Conservation (phyloP, 106 monocot genomes). For the Hemerocallis citrina region DNA sequence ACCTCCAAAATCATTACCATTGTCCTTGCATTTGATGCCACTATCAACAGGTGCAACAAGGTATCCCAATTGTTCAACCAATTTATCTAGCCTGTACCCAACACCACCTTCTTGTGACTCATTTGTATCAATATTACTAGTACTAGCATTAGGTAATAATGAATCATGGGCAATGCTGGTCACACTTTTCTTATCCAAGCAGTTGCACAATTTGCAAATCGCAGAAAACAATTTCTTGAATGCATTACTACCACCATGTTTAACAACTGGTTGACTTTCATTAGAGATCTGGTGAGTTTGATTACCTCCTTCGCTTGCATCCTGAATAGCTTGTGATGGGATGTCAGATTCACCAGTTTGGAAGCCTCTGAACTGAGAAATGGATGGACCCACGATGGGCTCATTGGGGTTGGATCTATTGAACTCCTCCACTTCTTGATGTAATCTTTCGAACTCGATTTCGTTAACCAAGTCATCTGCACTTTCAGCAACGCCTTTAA, state of each 20-base stretch:
- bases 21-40: background rate
- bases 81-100: too few relatives aligned
- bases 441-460: background rate
- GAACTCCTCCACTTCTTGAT: background rate
- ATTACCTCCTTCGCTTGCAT: background rate
- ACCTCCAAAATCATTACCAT: background rate
- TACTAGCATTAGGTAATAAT: too few relatives aligned
- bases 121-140: too few relatives aligned
- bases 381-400: background rate
- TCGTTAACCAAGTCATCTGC: conserved; percentile 1
- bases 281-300: background rate
- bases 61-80: too few relatives aligned
- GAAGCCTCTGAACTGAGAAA: background rate
- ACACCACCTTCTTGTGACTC: too few relatives aligned
- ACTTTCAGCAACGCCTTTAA: background rate
- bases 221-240: background rate
- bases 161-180: background rate
- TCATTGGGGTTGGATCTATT: background rate
- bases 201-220: background rate
- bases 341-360: background rate
- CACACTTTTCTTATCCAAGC: background rate
- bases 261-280: background rate
- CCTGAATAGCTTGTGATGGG: background rate
- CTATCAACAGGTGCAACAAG: too few relatives aligned
- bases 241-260: background rate